These are phyloP conservation scores for Dryadomyces quercivorus DNA, from an alignment of 2,329 filamentous ascomycete genomes.

Conservation along the genomic window DNA sequence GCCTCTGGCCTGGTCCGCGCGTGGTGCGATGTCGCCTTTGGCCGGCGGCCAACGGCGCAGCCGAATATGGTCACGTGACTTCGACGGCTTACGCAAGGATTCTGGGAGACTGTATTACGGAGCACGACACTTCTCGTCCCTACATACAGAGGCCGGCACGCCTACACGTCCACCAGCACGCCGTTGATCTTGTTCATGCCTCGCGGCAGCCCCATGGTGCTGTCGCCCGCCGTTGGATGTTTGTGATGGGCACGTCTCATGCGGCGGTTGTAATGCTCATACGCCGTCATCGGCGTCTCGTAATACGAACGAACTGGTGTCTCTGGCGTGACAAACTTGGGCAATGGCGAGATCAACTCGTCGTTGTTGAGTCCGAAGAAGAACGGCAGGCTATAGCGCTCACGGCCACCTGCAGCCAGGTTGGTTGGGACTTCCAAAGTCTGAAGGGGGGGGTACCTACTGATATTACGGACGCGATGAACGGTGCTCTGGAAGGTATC, in stretches of 20 bases:
- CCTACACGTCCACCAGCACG: background rate
- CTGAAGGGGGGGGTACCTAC: background rate
- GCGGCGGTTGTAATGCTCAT: constrained; percentile 4
- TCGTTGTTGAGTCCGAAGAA: constrained; percentile 5
- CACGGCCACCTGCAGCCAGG: background rate
- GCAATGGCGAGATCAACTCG: constrained; percentile 3
- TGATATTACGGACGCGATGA: constrained; percentile 6
- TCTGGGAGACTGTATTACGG: too few relatives aligned
- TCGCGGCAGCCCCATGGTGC: background rate
- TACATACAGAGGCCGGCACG: too few relatives aligned
- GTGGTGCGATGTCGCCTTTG: background rate
- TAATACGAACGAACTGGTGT: background rate
- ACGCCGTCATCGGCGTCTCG: background rate
- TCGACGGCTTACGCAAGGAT: too few relatives aligned
- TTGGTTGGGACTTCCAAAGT: too few relatives aligned
- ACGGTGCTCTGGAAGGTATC: constrained; percentile 5
- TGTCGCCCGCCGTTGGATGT: constrained; percentile 2
- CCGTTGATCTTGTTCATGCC: constrained; percentile 3
- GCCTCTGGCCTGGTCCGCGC: too few relatives aligned
- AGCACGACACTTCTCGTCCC: too few relatives aligned
- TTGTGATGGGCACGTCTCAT: constrained; percentile 4
- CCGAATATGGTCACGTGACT: background rate
- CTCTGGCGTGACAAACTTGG: background rate
- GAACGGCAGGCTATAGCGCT: constrained; percentile 1
- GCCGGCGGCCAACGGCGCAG: background rate